These are phyloP conservation scores for Liquidambar formosana DNA, from an alignment of 164 flowering plant species.

Conservation along the genomic window DNA sequence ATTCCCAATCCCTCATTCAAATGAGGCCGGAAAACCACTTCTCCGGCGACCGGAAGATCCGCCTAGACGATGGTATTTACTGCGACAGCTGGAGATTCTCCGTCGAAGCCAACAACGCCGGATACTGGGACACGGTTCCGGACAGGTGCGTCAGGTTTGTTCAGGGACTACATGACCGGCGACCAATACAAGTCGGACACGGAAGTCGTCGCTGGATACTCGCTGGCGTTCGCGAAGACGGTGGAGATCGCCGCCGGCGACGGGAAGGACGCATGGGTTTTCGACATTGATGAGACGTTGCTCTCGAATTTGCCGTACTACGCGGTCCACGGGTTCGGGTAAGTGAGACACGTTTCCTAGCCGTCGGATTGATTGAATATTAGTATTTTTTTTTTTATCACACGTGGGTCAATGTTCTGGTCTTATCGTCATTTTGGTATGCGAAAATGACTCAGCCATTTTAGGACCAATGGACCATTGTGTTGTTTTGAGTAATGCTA, in stretches of 20 bases:
- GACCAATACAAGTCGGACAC: constrained; percentile 59
- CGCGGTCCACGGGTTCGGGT: constrained; percentile 64
- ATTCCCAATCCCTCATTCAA: constrained; percentile 28
- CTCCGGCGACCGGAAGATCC: constrained; percentile 3
- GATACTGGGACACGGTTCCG: constrained; percentile 57
- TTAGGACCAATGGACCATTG: no score
- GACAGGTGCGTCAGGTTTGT: constrained; percentile 49
- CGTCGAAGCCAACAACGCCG: constrained; percentile 82
- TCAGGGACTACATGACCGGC: constrained; percentile 57
- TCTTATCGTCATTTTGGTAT: neutral
- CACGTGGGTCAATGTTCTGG: neutral
- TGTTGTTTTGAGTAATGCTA: no score
- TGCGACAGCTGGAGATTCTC: constrained; percentile 82
- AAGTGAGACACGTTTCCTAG: constrained; percentile 4
- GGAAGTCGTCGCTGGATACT: constrained; percentile 35
- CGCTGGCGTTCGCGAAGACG: constrained; percentile 43
- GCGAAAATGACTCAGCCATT: no score
- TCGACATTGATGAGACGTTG: constrained; percentile 89
- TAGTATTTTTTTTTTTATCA: no score
- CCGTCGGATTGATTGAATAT: constrained; percentile 13
- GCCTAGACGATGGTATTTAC: constrained; percentile 28
- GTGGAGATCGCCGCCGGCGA: constrained; percentile 50
- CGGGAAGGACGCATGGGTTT: constrained; percentile 82
- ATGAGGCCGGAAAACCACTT: constrained; percentile 9
- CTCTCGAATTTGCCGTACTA: constrained; percentile 76